Base-by-base conservation (phyloP, 192 early-diverging fungal genomes). In the Rhizoclosmatium sp. region DNA sequence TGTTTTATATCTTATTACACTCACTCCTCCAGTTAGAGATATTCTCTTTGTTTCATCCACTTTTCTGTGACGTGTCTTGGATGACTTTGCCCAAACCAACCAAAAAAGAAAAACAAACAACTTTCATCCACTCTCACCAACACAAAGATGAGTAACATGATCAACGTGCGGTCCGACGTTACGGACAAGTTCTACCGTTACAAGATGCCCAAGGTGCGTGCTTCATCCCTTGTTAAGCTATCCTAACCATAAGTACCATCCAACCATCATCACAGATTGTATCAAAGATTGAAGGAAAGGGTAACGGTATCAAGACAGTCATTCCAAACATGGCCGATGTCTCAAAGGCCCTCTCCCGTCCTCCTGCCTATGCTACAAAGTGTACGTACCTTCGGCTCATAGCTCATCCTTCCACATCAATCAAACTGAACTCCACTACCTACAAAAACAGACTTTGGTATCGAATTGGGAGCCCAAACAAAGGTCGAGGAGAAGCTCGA, bases 251-350 rank as follows among this genome's bases (percentile, higher is more conserved):
- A 59, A 83, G 89, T 76, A 86, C 88, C 78, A 94, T 94, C 87
- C 85, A 88, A 91, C 71, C 9, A 42, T 40, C 39, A 4, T 49
- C 62, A 10, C 71, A 79, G 71, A 64, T 85, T 61, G 76, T 85
- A 72, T 81, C 86, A 44, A 91, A 95, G 91, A 92, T 98, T 61
- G 98, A 99, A 83, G 98, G 98, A 76, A 95, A 94, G 84, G 98
- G 98, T 60, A 99, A 99, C 88, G 97, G 97, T 73, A 98, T 99
- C 86, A 99, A 99, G 86, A 99, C 98, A 4, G 95, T 97, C 60
- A 88, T 99, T 78, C 93, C 94, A 70, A 99, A 99, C 91, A 98
- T 99, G 93, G 76, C 91, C 46, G 96, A 98, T 70, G 92, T 99
- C 76, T 93, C 96, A 21, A 93, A 93, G 74, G 91, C 97, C 21